Conservation (phyloP, 2,329 filamentous ascomycete species). For the Fusarium caatingaense region DNA sequence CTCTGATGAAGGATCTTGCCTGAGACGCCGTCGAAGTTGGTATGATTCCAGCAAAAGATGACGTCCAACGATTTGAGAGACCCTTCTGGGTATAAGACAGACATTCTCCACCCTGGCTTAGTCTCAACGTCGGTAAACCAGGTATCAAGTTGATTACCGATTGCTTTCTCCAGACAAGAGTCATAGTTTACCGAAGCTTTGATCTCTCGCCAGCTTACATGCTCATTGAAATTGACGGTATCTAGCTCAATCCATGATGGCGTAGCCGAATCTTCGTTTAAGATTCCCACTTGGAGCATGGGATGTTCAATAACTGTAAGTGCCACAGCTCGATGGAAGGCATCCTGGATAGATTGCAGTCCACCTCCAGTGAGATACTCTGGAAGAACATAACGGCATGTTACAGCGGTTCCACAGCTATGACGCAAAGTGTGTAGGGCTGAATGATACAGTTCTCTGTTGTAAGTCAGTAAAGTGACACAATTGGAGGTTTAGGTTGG, state of each 20-base stretch:
- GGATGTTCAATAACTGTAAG: conserved; percentile 36
- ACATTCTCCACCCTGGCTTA: conserved; percentile 44
- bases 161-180: conserved; percentile 2
- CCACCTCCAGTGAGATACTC: neutral
- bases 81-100: conserved; percentile 29
- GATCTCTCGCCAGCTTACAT: conserved; percentile 32
- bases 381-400: conserved; percentile 32
- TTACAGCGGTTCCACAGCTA: conserved; percentile 31
- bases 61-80: conserved; percentile 36
- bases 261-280: conserved; percentile 34
- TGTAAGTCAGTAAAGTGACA: conserved; percentile 1
- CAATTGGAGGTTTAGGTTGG: neutral
- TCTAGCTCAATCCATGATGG: conserved; percentile 36
- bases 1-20: conserved; percentile 49
- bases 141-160: conserved; percentile 30
- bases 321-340: conserved; percentile 29
- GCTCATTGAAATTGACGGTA: conserved; percentile 21
- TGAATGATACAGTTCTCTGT: conserved; percentile 34
- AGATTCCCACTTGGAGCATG: conserved; percentile 36
- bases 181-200: neutral
- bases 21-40: conserved; percentile 46
- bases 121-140: conserved; percentile 39
- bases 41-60: conserved; percentile 46
- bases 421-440: conserved; percentile 34
- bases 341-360: conserved; percentile 5